Evolutionary conservation across 1,139 yeast genomes (phyloP), one percentile per base, ranked within the genome.

Genomic region (Kurtzmaniella quercitrusa): DNA sequence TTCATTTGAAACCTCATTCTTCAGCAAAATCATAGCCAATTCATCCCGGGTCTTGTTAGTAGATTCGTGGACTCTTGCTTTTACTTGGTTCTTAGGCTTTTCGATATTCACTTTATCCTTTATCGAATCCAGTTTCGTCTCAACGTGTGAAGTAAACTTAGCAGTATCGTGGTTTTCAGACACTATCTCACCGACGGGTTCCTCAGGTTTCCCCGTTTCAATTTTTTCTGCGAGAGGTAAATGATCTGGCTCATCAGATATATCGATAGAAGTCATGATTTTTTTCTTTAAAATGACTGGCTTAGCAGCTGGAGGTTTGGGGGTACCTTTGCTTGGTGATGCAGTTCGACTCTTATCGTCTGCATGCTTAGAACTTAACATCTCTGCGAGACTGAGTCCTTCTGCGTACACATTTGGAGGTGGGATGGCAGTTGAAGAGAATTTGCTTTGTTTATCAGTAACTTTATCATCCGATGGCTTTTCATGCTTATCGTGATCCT

Each of bases 211-310:
- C n/a, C 4, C n/a, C n/a, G 4, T 14, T 5, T 5, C 30, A 4
- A 26, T 26, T 26, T 5, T 26, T 5, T 12, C 30, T 26, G 9
- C 30, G 5, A 7, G 23, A 21, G 23, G 23, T 6, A 14, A 6
- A 26, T 14, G 9, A 9, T 9, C 30, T 26, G 14, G 30, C n/a
- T 26, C n/a, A 9, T 5, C 4, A 3, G 30, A 26, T 11, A 6
- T 9, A 9, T 26, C 30, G 12, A 26, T 14, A 26, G n/a, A 12
- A 26, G 30, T 9, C 30, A 18, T 16, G 6, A 22, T 15, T 48
- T 68, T 71, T 55, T 71, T 71, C 55, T 68, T 70, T 54, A 71
- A 63, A 28, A 71, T 62, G 2, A 67, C 61, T 1, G 76, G 75
- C 44, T 68, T 70, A 6, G 54, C 45, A 6, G 52, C 54, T 4